Percentiles rank a stretch among this genome's conserved stretches.
Conservation (phyloP, 768 basidiomycete species). For the Dentipellis fragilis region DNA sequence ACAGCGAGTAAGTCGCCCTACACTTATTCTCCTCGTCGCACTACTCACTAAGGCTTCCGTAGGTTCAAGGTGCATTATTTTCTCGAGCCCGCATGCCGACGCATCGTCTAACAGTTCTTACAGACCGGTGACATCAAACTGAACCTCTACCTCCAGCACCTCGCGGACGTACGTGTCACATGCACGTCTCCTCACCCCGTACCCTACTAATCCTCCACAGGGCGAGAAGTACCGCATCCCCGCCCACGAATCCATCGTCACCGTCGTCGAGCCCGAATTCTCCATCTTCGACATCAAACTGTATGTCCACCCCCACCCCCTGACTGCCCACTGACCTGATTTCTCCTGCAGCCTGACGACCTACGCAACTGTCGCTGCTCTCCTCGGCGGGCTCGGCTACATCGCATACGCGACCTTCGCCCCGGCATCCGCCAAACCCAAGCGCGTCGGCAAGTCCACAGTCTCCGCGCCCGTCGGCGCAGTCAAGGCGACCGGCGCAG, state of each 20-base stretch:
- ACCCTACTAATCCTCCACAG: conserved; percentile 23
- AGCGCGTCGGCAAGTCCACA: conserved; percentile 33
- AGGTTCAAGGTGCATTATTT: conserved; percentile 10
- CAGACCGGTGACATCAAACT: conserved; percentile 34
- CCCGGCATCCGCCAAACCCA: conserved; percentile 52
- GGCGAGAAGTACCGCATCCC: conserved; percentile 47
- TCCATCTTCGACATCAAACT: conserved; percentile 75
- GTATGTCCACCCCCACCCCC: conserved; percentile 32
- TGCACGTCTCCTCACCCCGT: background rate
- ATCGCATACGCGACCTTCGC: conserved; percentile 55
- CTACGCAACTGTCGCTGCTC: conserved; percentile 56
- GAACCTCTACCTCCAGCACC: conserved; percentile 68
- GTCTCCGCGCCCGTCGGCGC: conserved; percentile 37
- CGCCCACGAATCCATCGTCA: conserved; percentile 69
- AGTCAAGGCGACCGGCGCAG: conserved; percentile 54
- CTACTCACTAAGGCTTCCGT: background rate
- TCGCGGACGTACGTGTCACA: conserved; percentile 39
- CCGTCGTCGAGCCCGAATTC: conserved; percentile 68
- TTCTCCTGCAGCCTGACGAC: conserved; percentile 41
- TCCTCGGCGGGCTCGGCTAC: conserved; percentile 57
- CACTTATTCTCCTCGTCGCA: background rate
- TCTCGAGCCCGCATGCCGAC: background rate
- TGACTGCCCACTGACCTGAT: background rate
- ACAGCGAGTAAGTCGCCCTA: conserved; percentile 61
- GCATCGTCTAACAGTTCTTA: background rate